Evolutionary conservation across 2,329 filamentous ascomycete species (phyloP).

Genomic region (Neopestalotiopsis sp.): DNA sequence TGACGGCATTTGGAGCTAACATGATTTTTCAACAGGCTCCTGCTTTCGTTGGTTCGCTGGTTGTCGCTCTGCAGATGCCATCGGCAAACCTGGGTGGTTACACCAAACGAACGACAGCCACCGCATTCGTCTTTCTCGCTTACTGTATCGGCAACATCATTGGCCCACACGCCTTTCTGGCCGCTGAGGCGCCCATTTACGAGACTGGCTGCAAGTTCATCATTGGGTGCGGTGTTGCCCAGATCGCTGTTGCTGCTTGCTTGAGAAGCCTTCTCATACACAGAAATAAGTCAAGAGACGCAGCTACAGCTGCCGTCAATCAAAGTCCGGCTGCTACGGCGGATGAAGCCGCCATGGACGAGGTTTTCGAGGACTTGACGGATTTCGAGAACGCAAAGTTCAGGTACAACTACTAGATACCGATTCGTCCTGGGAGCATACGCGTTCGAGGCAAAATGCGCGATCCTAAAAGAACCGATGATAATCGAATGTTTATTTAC

Average conservation of each 20-base stretch:
- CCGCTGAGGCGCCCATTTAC: conserved; percentile 51
- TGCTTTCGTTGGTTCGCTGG: conserved; percentile 55
- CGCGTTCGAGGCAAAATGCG: neutral
- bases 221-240: conserved; percentile 49
- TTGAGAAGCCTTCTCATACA: conserved; percentile 41
- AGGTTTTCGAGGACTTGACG: neutral
- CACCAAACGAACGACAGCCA: conserved; percentile 52
- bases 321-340: neutral
- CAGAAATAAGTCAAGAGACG: conserved; percentile 46
- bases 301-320: conserved; percentile 20
- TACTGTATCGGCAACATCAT: conserved; percentile 57
- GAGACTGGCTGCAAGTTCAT: conserved; percentile 57
- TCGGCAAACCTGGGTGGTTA: conserved; percentile 54
- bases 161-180: conserved; percentile 51
- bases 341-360: neutral
- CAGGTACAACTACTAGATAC: conserved; percentile 3
- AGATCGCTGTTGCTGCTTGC: conserved; percentile 43
- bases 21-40: neutral
- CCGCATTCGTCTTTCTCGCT: conserved; percentile 49
- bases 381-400: conserved; percentile 13
- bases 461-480: no score
- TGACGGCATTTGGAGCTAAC: neutral
- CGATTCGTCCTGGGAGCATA: neutral
- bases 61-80: conserved; percentile 59
- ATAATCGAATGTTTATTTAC: neutral